Conservation (phyloP, 805 yeast genomes). For the Monosporozyma servazzii region DNA sequence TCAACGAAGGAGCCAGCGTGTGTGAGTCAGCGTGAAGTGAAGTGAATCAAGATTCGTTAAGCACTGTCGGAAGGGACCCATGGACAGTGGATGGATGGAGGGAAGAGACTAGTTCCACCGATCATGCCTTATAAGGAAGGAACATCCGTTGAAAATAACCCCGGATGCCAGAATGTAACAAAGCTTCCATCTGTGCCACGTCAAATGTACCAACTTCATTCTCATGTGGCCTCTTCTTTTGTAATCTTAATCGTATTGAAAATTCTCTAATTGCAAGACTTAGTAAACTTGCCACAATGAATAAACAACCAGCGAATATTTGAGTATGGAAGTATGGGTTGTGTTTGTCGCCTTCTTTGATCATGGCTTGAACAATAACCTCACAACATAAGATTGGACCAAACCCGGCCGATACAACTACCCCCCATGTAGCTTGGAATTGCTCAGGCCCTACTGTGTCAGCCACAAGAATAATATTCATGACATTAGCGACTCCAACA, state of each 20-base stretch:
- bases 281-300: conserved; percentile 35
- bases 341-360: conserved; percentile 16
- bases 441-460: conserved; percentile 33
- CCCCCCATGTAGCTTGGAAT: conserved; percentile 34
- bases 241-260: background rate
- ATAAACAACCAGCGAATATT: conserved; percentile 46
- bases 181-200: background rate
- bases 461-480: conserved; percentile 34
- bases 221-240: background rate
- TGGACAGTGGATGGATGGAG: background rate
- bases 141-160: background rate
- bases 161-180: background rate
- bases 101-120: background rate
- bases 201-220: background rate
- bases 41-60: background rate
- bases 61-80: background rate
- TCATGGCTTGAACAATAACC: conserved; percentile 44
- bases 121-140: background rate
- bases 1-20: too few relatives aligned
- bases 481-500: conserved; percentile 39
- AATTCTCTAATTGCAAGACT: conserved; percentile 41
- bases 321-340: conserved; percentile 53
- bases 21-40: too few relatives aligned
- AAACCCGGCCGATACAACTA: conserved; percentile 27
- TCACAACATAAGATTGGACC: conserved; percentile 37